Evolutionary conservation across 495 filamentous ascomycete genomes (phyloP).

Genomic region (Pyrenula massariospora): DNA sequence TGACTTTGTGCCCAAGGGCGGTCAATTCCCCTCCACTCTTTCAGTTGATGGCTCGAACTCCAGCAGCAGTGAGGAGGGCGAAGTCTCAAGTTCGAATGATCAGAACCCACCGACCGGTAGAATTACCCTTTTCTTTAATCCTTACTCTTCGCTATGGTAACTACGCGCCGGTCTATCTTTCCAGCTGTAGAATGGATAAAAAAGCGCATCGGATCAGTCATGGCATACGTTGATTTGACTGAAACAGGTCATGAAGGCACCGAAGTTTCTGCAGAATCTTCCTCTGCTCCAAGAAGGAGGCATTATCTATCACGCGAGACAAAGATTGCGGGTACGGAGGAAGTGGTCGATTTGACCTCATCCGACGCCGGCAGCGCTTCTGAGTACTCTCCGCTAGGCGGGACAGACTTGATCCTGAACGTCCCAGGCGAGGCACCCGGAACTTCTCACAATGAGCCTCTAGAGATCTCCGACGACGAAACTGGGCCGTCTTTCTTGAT

Average conservation of each 20-base stretch:
- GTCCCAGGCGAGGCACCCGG: not conserved
- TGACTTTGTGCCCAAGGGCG: slow-evolving; percentile 30
- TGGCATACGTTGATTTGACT: not conserved
- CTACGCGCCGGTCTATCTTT: slow-evolving; percentile 5
- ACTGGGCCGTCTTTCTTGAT: not conserved
- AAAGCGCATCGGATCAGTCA: too few relatives aligned
- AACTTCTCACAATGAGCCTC: not conserved
- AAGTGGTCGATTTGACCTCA: not conserved
- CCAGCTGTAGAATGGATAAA: too few relatives aligned
- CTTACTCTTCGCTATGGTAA: slow-evolving; percentile 4
- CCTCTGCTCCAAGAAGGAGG: not conserved
- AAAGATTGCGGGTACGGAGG: not conserved
- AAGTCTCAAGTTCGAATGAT: slow-evolving; percentile 19
- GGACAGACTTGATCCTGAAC: not conserved
- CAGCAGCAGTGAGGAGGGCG: slow-evolving; percentile 12
- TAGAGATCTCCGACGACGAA: not conserved
- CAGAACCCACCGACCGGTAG: slow-evolving; percentile 13
- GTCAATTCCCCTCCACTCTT: slow-evolving; percentile 17
- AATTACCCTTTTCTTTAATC: slow-evolving; percentile 10
- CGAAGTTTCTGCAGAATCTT: not conserved
- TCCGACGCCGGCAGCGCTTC: not conserved
- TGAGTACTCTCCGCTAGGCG: not conserved
- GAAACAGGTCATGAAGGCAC: not conserved
- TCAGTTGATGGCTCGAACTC: slow-evolving; percentile 13
- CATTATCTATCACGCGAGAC: not conserved